These are phyloP conservation scores for Talaromyces sp. DNA, from an alignment of 2,329 filamentous ascomycete genomes.

Conservation along the genomic window DNA sequence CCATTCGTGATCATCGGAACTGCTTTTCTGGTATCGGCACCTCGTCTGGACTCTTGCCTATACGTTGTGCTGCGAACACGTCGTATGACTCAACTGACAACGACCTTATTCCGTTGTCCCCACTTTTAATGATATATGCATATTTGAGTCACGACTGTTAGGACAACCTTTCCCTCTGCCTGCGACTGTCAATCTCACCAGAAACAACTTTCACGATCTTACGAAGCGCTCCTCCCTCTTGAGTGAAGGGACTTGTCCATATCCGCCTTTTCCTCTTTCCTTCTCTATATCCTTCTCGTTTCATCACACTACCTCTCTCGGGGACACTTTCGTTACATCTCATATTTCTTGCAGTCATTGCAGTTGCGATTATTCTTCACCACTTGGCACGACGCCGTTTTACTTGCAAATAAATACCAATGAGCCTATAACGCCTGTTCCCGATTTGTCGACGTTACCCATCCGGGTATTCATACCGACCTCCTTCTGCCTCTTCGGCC, in stretches of 20 bases:
- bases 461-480: slow-evolving; percentile 24
- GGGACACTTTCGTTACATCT: slow-evolving; percentile 5
- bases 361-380: slow-evolving; percentile 20
- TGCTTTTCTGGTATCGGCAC: neutral
- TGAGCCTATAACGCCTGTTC: slow-evolving; percentile 38
- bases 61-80: slow-evolving; percentile 1
- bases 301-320: neutral
- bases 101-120: slow-evolving; percentile 13
- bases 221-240: slow-evolving; percentile 31
- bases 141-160: slow-evolving; percentile 27
- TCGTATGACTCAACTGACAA: slow-evolving; percentile 14
- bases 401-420: slow-evolving; percentile 27
- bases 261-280: slow-evolving; percentile 12
- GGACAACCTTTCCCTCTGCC: slow-evolving; percentile 25
- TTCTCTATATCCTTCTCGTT: neutral
- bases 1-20: neutral
- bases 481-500: slow-evolving; percentile 23
- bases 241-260: slow-evolving; percentile 11
- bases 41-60: neutral
- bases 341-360: slow-evolving; percentile 2
- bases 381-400: slow-evolving; percentile 16
- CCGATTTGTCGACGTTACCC: slow-evolving; percentile 31
- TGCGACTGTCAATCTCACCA: slow-evolving; percentile 23
- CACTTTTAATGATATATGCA: slow-evolving; percentile 11
- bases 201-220: slow-evolving; percentile 31